Conservation (phyloP, 192 early-diverging fungal genomes). For the Linnemannia schmuckeri region DNA sequence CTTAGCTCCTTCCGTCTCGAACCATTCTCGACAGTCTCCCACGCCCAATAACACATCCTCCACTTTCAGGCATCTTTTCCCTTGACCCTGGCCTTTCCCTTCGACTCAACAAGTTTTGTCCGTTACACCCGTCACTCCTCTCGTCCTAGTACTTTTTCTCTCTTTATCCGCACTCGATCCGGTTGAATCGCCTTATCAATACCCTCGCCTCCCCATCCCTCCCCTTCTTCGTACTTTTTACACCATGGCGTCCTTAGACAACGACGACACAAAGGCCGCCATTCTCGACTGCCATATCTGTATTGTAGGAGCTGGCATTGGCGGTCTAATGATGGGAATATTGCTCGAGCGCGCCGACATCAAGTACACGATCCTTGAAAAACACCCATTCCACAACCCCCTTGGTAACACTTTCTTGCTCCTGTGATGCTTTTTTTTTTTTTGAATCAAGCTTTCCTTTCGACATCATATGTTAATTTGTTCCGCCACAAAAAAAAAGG, state of each 20-base stretch:
- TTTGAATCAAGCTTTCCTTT: not conserved
- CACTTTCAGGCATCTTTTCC: not conserved
- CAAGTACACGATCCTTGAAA: constrained; percentile 29
- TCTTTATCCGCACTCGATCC: not conserved
- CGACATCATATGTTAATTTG: not conserved
- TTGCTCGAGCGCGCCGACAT: constrained; percentile 36
- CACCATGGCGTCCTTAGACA: not conserved
- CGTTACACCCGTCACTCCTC: not conserved
- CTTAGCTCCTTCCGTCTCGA: too few species aligned
- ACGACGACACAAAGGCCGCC: not conserved
- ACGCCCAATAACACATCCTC: not conserved
- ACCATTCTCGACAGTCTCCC: too few species aligned
- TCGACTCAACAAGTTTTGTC: not conserved
- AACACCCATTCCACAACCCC: constrained; percentile 22
- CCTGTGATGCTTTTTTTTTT: not conserved
- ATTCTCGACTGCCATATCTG: constrained; percentile 1
- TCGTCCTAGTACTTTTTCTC: not conserved
- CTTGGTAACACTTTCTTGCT: constrained; percentile 9
- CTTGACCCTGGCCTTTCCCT: not conserved
- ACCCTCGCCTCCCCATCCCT: not conserved
- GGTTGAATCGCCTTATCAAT: not conserved
- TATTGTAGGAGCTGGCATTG: constrained; percentile 36
- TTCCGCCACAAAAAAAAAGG: not conserved
- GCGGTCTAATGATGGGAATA: constrained; percentile 26
- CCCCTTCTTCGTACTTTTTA: not conserved